These are phyloP conservation scores for Camillea tinctor DNA, from an alignment of 2,329 filamentous ascomycete species.

Conservation along the genomic window DNA sequence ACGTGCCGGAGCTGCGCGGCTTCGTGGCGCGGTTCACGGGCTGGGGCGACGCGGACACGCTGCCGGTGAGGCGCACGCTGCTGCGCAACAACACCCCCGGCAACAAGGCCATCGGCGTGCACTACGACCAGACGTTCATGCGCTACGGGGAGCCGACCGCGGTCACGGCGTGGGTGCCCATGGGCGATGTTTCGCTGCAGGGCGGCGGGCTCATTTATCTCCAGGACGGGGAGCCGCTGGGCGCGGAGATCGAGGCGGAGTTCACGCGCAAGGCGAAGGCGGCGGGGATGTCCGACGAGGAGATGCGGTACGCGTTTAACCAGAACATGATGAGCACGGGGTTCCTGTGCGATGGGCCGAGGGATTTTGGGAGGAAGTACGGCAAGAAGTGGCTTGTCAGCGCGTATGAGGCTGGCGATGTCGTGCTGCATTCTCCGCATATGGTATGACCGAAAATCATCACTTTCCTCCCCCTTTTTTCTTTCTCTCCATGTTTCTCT, in stretches of 20 bases:
- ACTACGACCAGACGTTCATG: slow-evolving; percentile 7
- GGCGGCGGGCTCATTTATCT: slow-evolving; percentile 44
- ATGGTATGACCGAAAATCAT: slow-evolving; percentile 36
- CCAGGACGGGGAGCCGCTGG: slow-evolving; percentile 35
- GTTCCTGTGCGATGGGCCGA: slow-evolving; percentile 24
- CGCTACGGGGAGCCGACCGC: slow-evolving; percentile 4
- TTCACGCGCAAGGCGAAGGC: slow-evolving; percentile 29
- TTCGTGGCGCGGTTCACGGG: too few relatives aligned
- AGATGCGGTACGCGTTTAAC: slow-evolving; percentile 33
- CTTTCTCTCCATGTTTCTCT: too few relatives aligned
- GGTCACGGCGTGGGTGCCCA: slow-evolving; percentile 35
- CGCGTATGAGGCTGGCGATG: slow-evolving; percentile 39
- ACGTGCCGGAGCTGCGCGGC: too few relatives aligned
- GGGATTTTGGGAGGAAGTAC: slow-evolving; percentile 20
- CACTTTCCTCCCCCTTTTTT: too few relatives aligned
- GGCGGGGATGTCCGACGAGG: slow-evolving; percentile 29
- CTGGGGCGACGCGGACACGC: too few relatives aligned
- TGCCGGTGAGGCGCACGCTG: not conserved
- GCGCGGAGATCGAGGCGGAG: slow-evolving; percentile 37
- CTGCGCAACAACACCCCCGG: not conserved
- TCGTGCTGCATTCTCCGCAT: slow-evolving; percentile 44
- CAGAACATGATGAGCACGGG: slow-evolving; percentile 30
- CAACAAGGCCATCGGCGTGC: slow-evolving; percentile 3
- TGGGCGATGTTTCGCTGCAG: slow-evolving; percentile 35
- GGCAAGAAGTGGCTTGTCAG: slow-evolving; percentile 32